Conservation (phyloP, 2,329 filamentous ascomycete species). For the Westerdykella ornata region DNA sequence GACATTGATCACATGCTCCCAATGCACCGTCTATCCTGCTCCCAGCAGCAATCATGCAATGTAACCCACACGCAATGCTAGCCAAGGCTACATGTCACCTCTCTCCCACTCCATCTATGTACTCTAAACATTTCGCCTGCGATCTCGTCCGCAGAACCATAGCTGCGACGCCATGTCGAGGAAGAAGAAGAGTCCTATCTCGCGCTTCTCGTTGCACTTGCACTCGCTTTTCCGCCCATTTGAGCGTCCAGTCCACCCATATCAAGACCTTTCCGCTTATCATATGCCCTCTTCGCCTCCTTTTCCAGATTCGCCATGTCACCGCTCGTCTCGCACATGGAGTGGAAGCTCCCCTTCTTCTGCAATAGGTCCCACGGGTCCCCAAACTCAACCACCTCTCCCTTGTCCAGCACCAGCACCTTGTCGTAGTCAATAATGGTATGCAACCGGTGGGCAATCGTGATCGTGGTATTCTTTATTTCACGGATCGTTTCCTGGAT, state of each 20-base stretch:
- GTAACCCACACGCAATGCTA: too few species aligned
- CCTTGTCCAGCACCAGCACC: constrained; percentile 88
- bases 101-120: too few species aligned
- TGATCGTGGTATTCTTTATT: constrained; percentile 84
- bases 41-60: too few species aligned
- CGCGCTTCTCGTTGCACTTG: background rate
- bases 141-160: too few species aligned
- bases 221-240: background rate
- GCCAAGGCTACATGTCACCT: too few species aligned
- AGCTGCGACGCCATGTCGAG: too few species aligned
- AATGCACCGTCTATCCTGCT: too few species aligned
- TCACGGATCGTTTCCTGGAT: constrained; percentile 97
- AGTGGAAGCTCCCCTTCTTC: constrained; percentile 57
- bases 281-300: constrained; percentile 49
- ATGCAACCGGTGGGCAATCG: constrained; percentile 89
- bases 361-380: constrained; percentile 68
- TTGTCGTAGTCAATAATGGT: constrained; percentile 99
- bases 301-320: constrained; percentile 50
- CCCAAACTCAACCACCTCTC: constrained; percentile 80
- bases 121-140: too few species aligned
- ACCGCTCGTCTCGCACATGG: constrained; percentile 64
- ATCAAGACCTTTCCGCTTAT: constrained; percentile 1
- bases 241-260: too few species aligned
- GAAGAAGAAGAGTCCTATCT: too few species aligned
- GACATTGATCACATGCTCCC: too few species aligned